A percentile compares a stretch with the other conserved stretches of the same genome.
These are phyloP conservation scores for Apiotrichum akiyoshidainum DNA, from an alignment of 1,284 basidiomycete species.

Conservation along the genomic window DNA sequence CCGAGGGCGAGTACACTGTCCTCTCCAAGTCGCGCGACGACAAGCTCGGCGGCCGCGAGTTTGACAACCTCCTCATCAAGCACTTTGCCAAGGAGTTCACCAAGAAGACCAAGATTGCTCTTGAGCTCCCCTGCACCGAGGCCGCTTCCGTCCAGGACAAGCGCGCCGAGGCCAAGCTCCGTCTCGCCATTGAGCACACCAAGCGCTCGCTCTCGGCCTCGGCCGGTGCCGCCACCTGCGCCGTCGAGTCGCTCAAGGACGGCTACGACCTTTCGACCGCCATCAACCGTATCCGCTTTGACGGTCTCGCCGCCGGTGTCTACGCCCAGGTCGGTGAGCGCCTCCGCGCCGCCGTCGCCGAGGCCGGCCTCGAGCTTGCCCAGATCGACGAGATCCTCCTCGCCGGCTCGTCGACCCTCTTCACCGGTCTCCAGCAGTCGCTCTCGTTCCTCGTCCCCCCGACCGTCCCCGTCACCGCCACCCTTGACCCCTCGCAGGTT, in stretches of 20 bases:
- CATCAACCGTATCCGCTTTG: constrained; percentile 93
- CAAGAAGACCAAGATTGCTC: constrained; percentile 85
- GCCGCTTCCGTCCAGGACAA: constrained; percentile 61
- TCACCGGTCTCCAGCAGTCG: constrained; percentile 78
- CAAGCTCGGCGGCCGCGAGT: constrained; percentile 56
- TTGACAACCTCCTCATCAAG: constrained; percentile 64
- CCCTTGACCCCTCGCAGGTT: constrained; percentile 79
- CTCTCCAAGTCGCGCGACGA: constrained; percentile 55
- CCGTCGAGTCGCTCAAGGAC: constrained; percentile 90
- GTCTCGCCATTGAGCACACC: constrained; percentile 89
- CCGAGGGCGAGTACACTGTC: constrained; percentile 57
- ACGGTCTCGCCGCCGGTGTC: constrained; percentile 72
- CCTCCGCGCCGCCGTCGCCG: constrained; percentile 62
- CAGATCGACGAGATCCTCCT: constrained; percentile 86
- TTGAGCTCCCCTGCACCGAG: constrained; percentile 61
- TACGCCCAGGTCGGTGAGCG: constrained; percentile 68
- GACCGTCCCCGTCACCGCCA: constrained; percentile 57
- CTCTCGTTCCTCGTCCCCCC: constrained; percentile 70
- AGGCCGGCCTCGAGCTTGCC: constrained; percentile 67
- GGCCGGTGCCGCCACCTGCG: constrained; percentile 79
- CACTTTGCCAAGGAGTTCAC: constrained; percentile 96
- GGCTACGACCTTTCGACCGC: constrained; percentile 86
- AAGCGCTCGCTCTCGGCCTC: constrained; percentile 90
- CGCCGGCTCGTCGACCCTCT: constrained; percentile 79
- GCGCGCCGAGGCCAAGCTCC: constrained; percentile 88